phyloP scores from a whole-genome alignment of 305 asterid genomes.

The Withania somnifera region DNA sequence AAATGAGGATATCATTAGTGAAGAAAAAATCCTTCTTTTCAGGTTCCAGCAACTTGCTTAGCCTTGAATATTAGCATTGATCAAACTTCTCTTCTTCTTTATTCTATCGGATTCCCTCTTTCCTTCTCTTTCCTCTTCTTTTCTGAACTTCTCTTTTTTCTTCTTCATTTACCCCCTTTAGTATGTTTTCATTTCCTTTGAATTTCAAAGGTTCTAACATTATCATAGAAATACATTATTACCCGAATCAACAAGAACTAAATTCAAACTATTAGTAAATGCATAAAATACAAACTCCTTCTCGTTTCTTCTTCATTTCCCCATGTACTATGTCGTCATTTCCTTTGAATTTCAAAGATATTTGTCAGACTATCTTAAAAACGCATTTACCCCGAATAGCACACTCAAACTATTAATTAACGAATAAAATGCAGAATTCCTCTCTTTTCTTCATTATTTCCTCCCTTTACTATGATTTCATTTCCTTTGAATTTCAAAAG shows the following conservation, averaged over 20 bases:
- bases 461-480: background rate
- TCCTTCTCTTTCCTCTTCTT: background rate
- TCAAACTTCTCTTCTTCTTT: background rate
- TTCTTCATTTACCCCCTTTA: background rate
- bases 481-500: background rate
- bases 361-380: background rate
- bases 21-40: background rate
- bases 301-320: background rate
- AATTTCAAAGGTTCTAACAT: background rate
- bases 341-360: no score
- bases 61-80: background rate
- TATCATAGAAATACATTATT: background rate
- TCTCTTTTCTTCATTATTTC: background rate
- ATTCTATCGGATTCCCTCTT: background rate
- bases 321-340: background rate
- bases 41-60: background rate
- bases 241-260: background rate
- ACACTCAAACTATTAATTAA: background rate
- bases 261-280: background rate
- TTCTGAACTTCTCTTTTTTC: background rate
- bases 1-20: background rate
- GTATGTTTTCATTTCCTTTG: background rate
- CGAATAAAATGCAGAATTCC: background rate
- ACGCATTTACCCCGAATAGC: background rate
- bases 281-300: background rate